A percentile compares a stretch with the other conserved stretches of the same genome.
Conservation (phyloP, 352 stramenopile genomes). For the Phytophthora cajani region DNA sequence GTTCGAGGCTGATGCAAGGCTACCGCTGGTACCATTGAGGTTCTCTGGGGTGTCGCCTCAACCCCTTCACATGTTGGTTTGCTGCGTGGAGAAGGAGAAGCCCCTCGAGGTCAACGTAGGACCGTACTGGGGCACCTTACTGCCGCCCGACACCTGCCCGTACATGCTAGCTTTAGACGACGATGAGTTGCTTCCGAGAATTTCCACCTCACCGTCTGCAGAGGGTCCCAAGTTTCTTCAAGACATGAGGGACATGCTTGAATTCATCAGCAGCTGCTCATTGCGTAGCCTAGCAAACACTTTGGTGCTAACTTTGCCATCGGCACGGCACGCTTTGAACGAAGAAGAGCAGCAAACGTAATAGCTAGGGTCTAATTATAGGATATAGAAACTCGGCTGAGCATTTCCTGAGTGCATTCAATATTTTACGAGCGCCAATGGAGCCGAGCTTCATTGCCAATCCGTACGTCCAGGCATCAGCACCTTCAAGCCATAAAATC, state of each 20-base stretch:
- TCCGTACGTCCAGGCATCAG: constrained; percentile 51
- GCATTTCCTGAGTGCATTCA: not conserved
- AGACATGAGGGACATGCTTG: constrained; percentile 39
- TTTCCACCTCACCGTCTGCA: constrained; percentile 37
- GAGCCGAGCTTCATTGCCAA: constrained; percentile 62
- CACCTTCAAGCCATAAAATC: constrained; percentile 50
- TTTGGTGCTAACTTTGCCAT: constrained; percentile 20
- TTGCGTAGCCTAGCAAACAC: constrained; percentile 17
- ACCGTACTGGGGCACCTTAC: constrained; percentile 25
- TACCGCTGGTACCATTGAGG: constrained; percentile 23
- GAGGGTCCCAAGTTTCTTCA: constrained; percentile 42
- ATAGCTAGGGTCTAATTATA: constrained; percentile 18
- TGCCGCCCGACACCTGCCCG: constrained; percentile 21
- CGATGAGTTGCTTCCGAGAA: constrained; percentile 25
- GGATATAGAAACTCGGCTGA: not conserved
- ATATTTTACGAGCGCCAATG: constrained; percentile 33
- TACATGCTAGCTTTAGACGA: constrained; percentile 30
- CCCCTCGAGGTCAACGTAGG: constrained; percentile 20
- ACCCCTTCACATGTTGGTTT: constrained; percentile 28
- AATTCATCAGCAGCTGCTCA: constrained; percentile 31
- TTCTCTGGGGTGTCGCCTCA: constrained; percentile 29
- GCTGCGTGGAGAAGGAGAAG: constrained; percentile 29
- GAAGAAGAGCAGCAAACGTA: not conserved
- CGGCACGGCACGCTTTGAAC: not conserved
- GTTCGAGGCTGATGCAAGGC: constrained; percentile 29